Conservation (phyloP, 345 rosid species). For the Corchorus capsularis region DNA sequence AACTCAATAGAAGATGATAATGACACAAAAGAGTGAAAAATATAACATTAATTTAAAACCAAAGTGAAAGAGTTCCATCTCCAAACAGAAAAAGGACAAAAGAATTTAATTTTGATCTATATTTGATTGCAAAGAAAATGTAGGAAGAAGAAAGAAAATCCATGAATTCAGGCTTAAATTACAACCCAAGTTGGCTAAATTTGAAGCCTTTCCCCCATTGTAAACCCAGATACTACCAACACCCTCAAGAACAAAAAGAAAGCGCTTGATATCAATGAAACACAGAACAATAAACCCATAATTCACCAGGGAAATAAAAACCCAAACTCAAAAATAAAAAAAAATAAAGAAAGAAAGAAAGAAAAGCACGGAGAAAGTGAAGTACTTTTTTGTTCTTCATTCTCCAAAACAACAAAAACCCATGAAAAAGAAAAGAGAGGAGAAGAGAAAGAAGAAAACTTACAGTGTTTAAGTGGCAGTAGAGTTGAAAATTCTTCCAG, state of each 20-base stretch:
- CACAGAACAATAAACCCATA: background rate
- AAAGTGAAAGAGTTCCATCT: background rate
- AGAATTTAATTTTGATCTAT: background rate
- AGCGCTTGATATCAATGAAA: background rate
- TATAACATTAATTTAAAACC: background rate
- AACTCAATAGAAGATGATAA: background rate
- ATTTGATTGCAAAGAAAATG: background rate
- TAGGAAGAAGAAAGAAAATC: background rate
- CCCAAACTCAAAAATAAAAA: background rate
- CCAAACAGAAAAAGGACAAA: background rate
- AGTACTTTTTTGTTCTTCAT: constrained; percentile 5
- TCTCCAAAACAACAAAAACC: constrained; percentile 1
- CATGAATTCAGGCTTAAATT: background rate
- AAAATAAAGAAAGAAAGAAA: background rate
- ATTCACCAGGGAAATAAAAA: background rate
- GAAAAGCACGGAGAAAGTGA: background rate
- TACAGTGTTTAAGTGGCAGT: constrained; percentile 9
- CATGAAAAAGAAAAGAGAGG: background rate
- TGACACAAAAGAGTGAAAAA: background rate
- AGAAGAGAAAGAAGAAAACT: background rate
- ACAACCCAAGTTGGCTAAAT: background rate
- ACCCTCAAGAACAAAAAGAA: background rate
- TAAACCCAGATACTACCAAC: background rate
- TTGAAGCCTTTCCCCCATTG: background rate
- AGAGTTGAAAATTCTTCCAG: background rate